Conservation (phyloP, 495 filamentous ascomycete species). For the Penicilliopsis zonata region DNA sequence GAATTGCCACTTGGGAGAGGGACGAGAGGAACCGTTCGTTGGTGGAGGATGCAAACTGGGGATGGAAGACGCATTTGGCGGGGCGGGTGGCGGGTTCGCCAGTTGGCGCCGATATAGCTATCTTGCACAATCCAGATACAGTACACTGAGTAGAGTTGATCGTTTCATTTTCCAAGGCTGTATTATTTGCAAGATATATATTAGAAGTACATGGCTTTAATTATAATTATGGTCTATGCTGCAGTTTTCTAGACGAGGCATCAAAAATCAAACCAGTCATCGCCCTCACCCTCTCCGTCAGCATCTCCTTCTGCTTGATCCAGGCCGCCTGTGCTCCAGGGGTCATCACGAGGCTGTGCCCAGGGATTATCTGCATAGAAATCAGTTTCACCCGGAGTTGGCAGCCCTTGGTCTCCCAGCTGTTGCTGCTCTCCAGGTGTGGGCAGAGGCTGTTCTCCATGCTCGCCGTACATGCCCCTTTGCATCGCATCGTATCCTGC, state of each 20-base stretch:
- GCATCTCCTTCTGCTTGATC: constrained; percentile 10
- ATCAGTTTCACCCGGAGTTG: constrained; percentile 5
- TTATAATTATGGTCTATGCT: no score
- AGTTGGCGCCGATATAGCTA: no score
- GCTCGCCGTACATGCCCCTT: constrained; percentile 21
- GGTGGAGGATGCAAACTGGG: no score
- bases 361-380: constrained; percentile 23
- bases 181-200: no score
- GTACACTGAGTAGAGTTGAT: no score
- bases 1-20: no score
- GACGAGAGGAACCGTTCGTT: no score
- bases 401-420: constrained; percentile 6
- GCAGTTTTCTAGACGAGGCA: background rate
- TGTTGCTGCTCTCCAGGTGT: constrained; percentile 11
- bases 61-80: no score
- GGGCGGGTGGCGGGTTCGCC: no score
- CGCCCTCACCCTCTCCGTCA: constrained; percentile 19
- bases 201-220: no score
- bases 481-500: constrained; percentile 57
- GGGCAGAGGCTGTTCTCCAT: constrained; percentile 8
- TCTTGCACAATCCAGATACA: no score
- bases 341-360: constrained; percentile 21
- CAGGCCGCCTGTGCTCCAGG: constrained; percentile 17
- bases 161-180: no score
- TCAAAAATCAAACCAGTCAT: constrained; percentile 20